Evolutionary conservation across 2,329 filamentous ascomycete genomes (phyloP), one percentile per base, ranked within the genome.

Genomic region (Colletotrichum liriopes): DNA sequence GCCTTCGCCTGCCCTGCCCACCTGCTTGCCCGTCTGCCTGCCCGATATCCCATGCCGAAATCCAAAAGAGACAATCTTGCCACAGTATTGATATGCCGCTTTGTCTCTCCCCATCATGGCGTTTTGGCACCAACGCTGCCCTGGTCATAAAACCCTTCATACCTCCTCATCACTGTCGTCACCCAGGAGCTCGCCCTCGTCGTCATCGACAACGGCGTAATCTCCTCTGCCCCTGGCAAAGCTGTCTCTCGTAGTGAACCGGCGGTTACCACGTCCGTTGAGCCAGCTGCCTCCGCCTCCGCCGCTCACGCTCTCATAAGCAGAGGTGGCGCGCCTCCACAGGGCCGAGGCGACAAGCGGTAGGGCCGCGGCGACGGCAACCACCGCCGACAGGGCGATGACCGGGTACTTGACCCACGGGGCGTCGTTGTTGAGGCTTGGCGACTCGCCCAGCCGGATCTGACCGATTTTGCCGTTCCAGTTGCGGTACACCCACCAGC

Each of bases 91-190:
- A 52, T 58, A 23, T 32, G 39, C 32, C 41, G 49, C 43, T 14
- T 16, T 43, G 41, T 26, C 54, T 64, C 49, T 62, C 61, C 29
- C 29, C 4, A 2, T 23, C 60, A 26, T 37, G 37, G 59, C 32
- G 23, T 43, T 43, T 11, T 26, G 23, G 23, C 35, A 39, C 54
- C 23, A 49, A 45, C 14, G 29, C 49, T 39, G 5, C 32, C 51
- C 39, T 8, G 3, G n/a, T 52, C 60, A 35, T 71, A 58, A 52
- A 43, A 54, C 23, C 26, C 49, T 71, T 70, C 55, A 85, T 49
- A 92, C 93, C 73, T 98, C 96, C 79, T 98, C 95, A 75, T 98
- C 96, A 76, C 94, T 95, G 72, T 97, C 95, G 76, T 98, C 96
- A 0, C 96, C 96, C 45, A 99, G 84, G 76, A 99, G 85, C 85